Conservation (phyloP, 2,329 filamentous ascomycete genomes). For the Calonectria pauciramosa region DNA sequence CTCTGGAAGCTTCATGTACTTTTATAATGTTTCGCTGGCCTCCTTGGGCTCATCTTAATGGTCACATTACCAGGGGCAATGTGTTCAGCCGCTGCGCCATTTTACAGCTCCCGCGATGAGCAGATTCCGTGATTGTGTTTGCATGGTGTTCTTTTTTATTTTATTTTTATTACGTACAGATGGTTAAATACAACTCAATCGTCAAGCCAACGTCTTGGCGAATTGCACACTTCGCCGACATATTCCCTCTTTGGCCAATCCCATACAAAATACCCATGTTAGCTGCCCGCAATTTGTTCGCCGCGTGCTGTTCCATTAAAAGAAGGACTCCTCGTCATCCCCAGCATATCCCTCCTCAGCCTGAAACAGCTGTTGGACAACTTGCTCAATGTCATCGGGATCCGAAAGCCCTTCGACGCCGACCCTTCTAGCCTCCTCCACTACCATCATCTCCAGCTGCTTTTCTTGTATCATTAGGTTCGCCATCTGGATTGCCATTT, state of each 20-base stretch:
- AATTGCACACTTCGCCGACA: not conserved
- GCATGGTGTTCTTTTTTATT: not conserved
- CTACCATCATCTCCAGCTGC: conserved; percentile 17
- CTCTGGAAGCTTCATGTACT: conserved; percentile 20
- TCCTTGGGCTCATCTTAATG: conserved; percentile 8
- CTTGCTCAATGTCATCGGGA: conserved; percentile 25
- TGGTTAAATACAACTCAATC: not conserved
- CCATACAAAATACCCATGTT: not conserved
- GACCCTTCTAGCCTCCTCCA: conserved; percentile 24
- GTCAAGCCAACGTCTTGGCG: not conserved
- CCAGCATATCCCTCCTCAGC: not conserved
- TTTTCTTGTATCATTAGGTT: conserved; percentile 22
- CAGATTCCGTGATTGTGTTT: not conserved
- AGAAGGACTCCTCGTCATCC: conserved; percentile 20
- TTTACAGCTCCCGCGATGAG: not conserved
- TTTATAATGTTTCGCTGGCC: conserved; percentile 11
- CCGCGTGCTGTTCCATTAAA: not conserved
- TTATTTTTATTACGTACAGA: not conserved
- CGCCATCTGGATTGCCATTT: conserved; percentile 18
- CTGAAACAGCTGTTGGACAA: conserved; percentile 7
- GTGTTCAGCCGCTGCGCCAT: conserved; percentile 1
- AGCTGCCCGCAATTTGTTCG: not conserved
- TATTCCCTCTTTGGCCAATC: not conserved
- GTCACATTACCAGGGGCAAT: conserved; percentile 6
- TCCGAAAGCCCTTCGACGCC: conserved; percentile 16